Evolutionary conservation across 768 basidiomycete genomes (phyloP).

Genomic region (Hebeloma cylindrosporum): DNA sequence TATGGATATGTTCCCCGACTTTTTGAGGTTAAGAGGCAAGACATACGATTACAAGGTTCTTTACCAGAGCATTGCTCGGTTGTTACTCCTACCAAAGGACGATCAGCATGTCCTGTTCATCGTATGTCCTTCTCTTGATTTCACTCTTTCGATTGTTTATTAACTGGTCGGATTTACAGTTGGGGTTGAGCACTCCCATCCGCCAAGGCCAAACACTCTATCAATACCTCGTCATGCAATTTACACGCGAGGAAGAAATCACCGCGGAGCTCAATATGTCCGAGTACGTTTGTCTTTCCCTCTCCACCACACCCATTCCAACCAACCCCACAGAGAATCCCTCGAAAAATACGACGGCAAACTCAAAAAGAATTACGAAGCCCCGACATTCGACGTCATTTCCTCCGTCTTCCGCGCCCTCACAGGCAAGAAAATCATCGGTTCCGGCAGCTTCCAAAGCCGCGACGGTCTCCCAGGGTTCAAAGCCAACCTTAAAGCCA

Average conservation of each 20-base stretch:
- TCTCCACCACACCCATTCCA: not conserved
- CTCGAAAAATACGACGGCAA: conserved; percentile 76
- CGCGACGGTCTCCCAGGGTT: conserved; percentile 91
- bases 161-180: conserved; percentile 40
- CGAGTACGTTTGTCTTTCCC: conserved; percentile 57
- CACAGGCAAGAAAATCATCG: conserved; percentile 88
- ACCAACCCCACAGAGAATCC: conserved; percentile 57
- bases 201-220: conserved; percentile 98
- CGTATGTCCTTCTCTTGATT: conserved; percentile 45
- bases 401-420: conserved; percentile 91
- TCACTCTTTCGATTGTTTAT: not conserved
- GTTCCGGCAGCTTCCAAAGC: conserved; percentile 84
- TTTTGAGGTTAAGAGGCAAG: conserved; percentile 93
- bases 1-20: conserved; percentile 96
- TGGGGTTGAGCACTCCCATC: conserved; percentile 90
- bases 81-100: conserved; percentile 96
- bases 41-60: conserved; percentile 99
- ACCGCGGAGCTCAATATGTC: conserved; percentile 92
- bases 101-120: conserved; percentile 96
- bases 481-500: conserved; percentile 96
- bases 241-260: conserved; percentile 95
- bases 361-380: conserved; percentile 92
- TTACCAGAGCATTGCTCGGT: conserved; percentile 79
- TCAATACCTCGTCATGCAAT: conserved; percentile 98
- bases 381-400: conserved; percentile 93